phyloP scores from a whole-genome alignment of 2,329 filamentous ascomycete species.

The Sphaerulina vaccinii region DNA sequence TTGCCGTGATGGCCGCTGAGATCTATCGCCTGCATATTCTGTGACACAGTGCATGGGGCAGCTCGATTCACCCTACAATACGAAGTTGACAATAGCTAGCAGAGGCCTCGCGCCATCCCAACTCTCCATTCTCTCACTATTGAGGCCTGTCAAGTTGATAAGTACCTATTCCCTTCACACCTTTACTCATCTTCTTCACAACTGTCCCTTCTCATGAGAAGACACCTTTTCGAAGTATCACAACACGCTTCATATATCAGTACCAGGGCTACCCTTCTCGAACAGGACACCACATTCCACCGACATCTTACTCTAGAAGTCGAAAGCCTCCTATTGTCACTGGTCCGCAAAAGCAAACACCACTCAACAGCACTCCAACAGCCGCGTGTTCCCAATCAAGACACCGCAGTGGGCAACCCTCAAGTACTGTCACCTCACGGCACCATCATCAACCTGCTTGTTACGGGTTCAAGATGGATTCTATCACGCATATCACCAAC shows the following conservation, averaged over 20 bases:
- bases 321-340: slow-evolving; percentile 8
- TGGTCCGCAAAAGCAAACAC: slow-evolving; percentile 15
- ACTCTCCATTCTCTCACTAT: not conserved
- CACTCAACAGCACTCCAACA: not conserved
- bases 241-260: not conserved
- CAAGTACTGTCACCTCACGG: slow-evolving; percentile 8
- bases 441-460: not conserved
- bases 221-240: not conserved
- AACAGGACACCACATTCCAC: slow-evolving; percentile 10
- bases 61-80: slow-evolving; percentile 8
- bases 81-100: slow-evolving; percentile 5
- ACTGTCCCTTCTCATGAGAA: slow-evolving; percentile 12
- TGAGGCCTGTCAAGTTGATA: slow-evolving; percentile 6
- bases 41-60: slow-evolving; percentile 5
- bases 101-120: slow-evolving; percentile 9
- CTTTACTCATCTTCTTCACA: not conserved
- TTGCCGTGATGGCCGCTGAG: not conserved
- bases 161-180: not conserved
- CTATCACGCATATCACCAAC: slow-evolving; percentile 26
- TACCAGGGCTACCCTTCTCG: not conserved
- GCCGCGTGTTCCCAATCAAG: slow-evolving; percentile 15
- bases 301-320: not conserved
- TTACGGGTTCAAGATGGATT: slow-evolving; percentile 22
- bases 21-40: slow-evolving; percentile 1
- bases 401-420: slow-evolving; percentile 8